Conservation (phyloP, 1,284 basidiomycete species). For the Boletus semigastroideus region DNA sequence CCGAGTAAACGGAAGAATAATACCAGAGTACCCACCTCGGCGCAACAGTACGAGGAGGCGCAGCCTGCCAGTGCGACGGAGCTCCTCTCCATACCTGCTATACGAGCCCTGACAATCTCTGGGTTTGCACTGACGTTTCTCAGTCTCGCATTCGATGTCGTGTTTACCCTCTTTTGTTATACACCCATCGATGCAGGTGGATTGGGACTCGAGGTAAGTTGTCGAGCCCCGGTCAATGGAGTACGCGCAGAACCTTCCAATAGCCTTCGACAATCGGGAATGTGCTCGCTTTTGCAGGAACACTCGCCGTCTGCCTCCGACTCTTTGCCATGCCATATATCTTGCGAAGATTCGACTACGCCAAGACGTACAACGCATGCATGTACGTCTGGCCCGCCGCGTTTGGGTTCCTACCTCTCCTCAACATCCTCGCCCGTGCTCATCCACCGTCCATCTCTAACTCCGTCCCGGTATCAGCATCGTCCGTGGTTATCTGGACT, state of each 20-base stretch:
- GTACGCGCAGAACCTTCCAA: neutral
- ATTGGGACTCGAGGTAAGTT: conserved; percentile 19
- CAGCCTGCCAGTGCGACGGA: neutral
- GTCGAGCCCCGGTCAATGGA: neutral
- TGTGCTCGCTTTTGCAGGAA: conserved; percentile 16
- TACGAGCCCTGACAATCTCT: conserved; percentile 22
- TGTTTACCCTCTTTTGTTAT: conserved; percentile 23
- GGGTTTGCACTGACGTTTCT: conserved; percentile 19
- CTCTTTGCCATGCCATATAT: conserved; percentile 20
- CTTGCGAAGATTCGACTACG: conserved; percentile 20
- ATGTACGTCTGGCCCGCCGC: conserved; percentile 23
- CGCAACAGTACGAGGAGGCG: neutral
- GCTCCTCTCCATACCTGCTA: conserved; percentile 19
- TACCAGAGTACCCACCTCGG: too few species aligned
- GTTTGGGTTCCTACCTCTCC: conserved; percentile 14
- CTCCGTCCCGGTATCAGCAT: neutral
- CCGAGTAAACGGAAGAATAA: conserved; percentile 15
- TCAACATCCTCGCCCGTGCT: conserved; percentile 15
- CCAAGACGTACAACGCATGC: conserved; percentile 18
- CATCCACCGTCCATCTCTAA: neutral
- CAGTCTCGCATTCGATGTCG: conserved; percentile 22
- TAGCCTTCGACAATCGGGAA: conserved; percentile 23
- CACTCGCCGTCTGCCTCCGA: conserved; percentile 13
- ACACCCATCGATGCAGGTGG: conserved; percentile 17
- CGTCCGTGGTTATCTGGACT: conserved; percentile 9